Evolutionary conservation across 2,329 filamentous ascomycete species (phyloP), one percentile per base, ranked within the genome.

Genomic region (Neurospora sp.): DNA sequence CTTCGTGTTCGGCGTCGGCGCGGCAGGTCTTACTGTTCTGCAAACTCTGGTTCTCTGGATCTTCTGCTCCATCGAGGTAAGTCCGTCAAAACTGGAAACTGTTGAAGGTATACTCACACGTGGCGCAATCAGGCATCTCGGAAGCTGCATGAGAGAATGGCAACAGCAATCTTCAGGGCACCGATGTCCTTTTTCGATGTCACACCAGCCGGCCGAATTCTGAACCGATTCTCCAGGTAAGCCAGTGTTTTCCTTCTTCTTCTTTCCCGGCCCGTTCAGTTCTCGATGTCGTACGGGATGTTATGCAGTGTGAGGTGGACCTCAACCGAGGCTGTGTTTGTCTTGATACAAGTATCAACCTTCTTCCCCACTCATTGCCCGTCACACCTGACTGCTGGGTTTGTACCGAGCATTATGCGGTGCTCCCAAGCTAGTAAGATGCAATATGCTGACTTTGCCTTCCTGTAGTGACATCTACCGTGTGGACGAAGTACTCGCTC

Each of bases 121-220:
- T 71, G 66, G 69, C 68, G 69, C 70, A 72, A 69, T 52, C 67
- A 92, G 89, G 96, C 96, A 67, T 97, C 95, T 23, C 89, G 96
- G 72, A 99, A 98, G 82, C 86, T 99, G 70, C 96, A 99, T 79
- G 96, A 98, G 82, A 87, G 92, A 73, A 98, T 99, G 96, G 95
- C 95, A 62, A 96, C 91, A 76, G 93, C 96, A 19, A 97, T 98
- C 75, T 99, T 99, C 86, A 88, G 96, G 74, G 96, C 93, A 43
- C 96, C 96, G 69, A 99, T 99, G 96, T 96, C 89, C 75, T 99
- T 99, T 82, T 99, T 99, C 76, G 96, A 99, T 79, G 97, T 94
- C 0, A 99, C 96, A 1, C 96, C 96, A 2, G 91, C 94, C 72
- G 96, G 96, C n/a, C 89, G 96, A 70, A 97, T 99, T 76, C 84